Evolutionary conservation across 2,329 filamentous ascomycete genomes (phyloP).

Genomic region (Phaeosphaeriaceae sp.): DNA sequence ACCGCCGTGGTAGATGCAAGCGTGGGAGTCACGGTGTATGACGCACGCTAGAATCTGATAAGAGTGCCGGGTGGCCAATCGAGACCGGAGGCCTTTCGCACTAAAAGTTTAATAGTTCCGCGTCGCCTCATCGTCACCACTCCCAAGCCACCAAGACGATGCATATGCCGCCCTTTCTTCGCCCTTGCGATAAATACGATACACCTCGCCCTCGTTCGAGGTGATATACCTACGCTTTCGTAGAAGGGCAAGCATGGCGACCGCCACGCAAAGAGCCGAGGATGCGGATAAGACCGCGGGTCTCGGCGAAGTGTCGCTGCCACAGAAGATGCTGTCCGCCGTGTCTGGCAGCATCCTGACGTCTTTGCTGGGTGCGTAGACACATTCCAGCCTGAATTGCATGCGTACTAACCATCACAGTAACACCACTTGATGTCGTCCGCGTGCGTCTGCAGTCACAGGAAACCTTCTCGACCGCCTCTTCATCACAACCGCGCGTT

Average conservation of each 20-base stretch:
- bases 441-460: slow-evolving; percentile 94
- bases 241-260: slow-evolving; percentile 31
- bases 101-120: slow-evolving; percentile 24
- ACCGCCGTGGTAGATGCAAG: too few relatives aligned
- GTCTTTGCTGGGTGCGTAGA: slow-evolving; percentile 76
- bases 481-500: slow-evolving; percentile 58
- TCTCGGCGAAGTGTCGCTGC: slow-evolving; percentile 74
- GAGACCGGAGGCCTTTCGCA: slow-evolving; percentile 7
- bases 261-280: slow-evolving; percentile 43
- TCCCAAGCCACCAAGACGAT: slow-evolving; percentile 31
- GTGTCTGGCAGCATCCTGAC: slow-evolving; percentile 90
- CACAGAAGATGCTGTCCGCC: slow-evolving; percentile 94
- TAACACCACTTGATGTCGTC: slow-evolving; percentile 95
- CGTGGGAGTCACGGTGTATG: not conserved
- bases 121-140: slow-evolving; percentile 30
- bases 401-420: slow-evolving; percentile 56
- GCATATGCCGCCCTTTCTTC: slow-evolving; percentile 32
- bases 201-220: slow-evolving; percentile 37
- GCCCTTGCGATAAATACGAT: slow-evolving; percentile 26
- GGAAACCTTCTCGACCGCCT: slow-evolving; percentile 58
- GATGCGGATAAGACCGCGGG: slow-evolving; percentile 51
- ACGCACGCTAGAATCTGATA: slow-evolving; percentile 31
- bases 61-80: slow-evolving; percentile 10
- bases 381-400: not conserved
- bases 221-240: slow-evolving; percentile 30